Base-by-base conservation (phyloP, 2,329 filamentous ascomycete genomes). In the Penicillium thymicola region DNA sequence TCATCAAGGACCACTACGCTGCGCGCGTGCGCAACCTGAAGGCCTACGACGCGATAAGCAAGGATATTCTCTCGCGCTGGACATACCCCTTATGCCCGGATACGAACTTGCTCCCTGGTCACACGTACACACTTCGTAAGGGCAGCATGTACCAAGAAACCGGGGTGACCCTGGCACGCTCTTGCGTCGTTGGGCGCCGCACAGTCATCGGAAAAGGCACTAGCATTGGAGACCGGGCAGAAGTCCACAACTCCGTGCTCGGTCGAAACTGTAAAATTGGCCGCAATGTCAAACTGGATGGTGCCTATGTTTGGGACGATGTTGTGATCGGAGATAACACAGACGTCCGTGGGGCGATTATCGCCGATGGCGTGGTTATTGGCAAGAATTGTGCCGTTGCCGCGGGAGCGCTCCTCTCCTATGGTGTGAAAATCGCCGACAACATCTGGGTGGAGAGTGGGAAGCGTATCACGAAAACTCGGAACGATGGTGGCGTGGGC, bases 231-330 rank as follows among this genome's bases (percentile, higher is more conserved):
- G 84, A 89, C 25, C 84, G 85, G 42, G 89, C 83, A 62, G 81
- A 78, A 0, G 82, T 99, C 32, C 80, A 80, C 9, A 89, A 89
- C 73, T 92, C 89, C 67, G 84, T 94, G 45, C 86, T 99, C 58
- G 94, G 94, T 32, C 84, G 89, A 59, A 83, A 89, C 63, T 97
- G 93, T 75, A 86, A 85, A 62, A 94, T 99, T 64, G 94, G 94
- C 7, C 87, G 85, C 64, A 90, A 94, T 62, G 92, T 94, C 28
- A 83, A 80, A 37, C 85, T 99, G 59, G 82, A 89, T 46, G 83
- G 90, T 64, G 88, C 90, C 23, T 93, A 91, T 66, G 85, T 99
- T 61, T 97, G 93, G 92, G 90, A 97, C 65, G 84, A 92, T 65
- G 86, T 85, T 0, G 83, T 82, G 5, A 85, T 99, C 63, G 89